phyloP scores from a whole-genome alignment of 2,329 filamentous ascomycete species.

The Aspergillus terreus region DNA sequence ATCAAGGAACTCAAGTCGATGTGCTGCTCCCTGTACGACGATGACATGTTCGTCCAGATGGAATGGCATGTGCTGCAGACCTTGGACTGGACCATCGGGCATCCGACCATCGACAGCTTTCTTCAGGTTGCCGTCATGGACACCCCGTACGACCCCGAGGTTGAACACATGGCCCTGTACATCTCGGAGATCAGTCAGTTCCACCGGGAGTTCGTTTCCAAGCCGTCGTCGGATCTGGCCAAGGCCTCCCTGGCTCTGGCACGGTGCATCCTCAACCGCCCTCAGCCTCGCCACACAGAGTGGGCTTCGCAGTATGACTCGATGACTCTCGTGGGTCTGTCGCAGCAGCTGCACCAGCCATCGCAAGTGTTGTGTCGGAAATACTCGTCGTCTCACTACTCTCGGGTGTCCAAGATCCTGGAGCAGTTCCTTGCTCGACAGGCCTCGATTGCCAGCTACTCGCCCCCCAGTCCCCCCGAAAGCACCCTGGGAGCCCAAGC shows the following conservation, averaged over 20 bases:
- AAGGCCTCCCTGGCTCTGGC: constrained; percentile 81
- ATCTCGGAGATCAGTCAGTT: constrained; percentile 93
- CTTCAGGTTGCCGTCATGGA: constrained; percentile 82
- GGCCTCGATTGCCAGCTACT: constrained; percentile 51
- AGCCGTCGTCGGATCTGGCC: constrained; percentile 85
- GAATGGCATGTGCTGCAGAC: constrained; percentile 99
- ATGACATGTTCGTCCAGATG: constrained; percentile 99
- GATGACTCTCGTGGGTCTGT: constrained; percentile 56
- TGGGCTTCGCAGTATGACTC: constrained; percentile 61
- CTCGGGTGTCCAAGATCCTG: constrained; percentile 60
- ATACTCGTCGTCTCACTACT: constrained; percentile 64
- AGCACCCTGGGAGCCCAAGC: constrained; percentile 33
- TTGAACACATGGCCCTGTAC: constrained; percentile 92
- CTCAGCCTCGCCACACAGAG: constrained; percentile 70
- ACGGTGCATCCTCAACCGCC: constrained; percentile 76
- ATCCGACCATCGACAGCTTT: constrained; percentile 94
- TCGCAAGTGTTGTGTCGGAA: constrained; percentile 66
- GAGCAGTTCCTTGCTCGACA: constrained; percentile 65
- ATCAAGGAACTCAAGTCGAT: constrained; percentile 97
- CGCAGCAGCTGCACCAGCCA: constrained; percentile 63
- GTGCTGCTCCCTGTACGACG: constrained; percentile 97
- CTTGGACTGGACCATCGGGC: constrained; percentile 90
- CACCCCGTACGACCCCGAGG: constrained; percentile 70
- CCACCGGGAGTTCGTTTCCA: constrained; percentile 94
- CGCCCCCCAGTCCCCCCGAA: constrained; percentile 40